These are phyloP conservation scores for Fusarium musae DNA, from an alignment of 2,329 filamentous ascomycete genomes.

Conservation along the genomic window DNA sequence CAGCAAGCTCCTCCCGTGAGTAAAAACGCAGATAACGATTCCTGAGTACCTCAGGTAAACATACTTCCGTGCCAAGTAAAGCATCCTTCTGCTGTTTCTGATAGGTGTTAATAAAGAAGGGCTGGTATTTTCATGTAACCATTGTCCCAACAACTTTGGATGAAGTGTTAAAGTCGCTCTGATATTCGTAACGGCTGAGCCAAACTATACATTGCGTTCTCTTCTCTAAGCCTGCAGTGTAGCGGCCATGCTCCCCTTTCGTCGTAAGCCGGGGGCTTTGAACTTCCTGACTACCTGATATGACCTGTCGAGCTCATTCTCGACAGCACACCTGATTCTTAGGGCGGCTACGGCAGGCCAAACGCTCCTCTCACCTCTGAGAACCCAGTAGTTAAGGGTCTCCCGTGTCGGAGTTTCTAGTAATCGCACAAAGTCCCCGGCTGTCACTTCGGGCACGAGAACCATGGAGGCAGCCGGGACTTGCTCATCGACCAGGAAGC, in stretches of 20 bases:
- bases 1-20: background rate
- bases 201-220: slow-evolving; percentile 24
- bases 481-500: slow-evolving; percentile 84
- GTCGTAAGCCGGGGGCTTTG: slow-evolving; percentile 62
- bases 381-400: slow-evolving; percentile 85
- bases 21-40: background rate
- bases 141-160: background rate
- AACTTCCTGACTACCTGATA: slow-evolving; percentile 81
- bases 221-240: slow-evolving; percentile 40
- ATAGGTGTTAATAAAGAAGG: background rate
- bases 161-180: slow-evolving; percentile 20
- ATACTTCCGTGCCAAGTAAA: background rate
- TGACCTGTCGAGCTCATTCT: slow-evolving; percentile 86
- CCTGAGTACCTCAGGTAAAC: background rate
- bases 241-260: slow-evolving; percentile 56
- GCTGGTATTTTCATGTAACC: slow-evolving; percentile 5
- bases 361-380: slow-evolving; percentile 84
- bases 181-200: slow-evolving; percentile 12
- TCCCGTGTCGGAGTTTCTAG: slow-evolving; percentile 84
- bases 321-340: slow-evolving; percentile 83
- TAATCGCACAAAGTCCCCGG: slow-evolving; percentile 78
- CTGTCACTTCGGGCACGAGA: slow-evolving; percentile 81
- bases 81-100: background rate
- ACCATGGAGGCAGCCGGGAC: slow-evolving; percentile 83
- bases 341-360: slow-evolving; percentile 90